These are phyloP conservation scores for Celoporthe dispersa DNA, from an alignment of 2,329 filamentous ascomycete genomes.

Conservation along the genomic window DNA sequence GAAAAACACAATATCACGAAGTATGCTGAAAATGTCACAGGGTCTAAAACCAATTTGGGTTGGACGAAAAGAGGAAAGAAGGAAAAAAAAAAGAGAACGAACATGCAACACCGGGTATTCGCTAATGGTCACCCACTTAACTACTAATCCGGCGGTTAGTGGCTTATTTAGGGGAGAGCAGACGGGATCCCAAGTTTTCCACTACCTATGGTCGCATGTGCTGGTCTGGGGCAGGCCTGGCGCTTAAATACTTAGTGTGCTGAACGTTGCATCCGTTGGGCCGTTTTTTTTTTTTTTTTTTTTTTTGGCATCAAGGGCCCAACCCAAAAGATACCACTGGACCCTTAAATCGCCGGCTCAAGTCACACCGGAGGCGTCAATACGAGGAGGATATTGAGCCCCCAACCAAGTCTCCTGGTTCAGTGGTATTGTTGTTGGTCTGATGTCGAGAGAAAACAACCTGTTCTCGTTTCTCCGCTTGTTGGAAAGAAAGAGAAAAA, in stretches of 20 bases:
- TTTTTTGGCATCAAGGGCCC: too few species aligned
- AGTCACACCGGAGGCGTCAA: background rate
- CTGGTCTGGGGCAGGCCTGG: background rate
- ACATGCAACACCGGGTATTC: conserved; percentile 17
- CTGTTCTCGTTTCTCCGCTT: background rate
- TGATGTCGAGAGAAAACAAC: background rate
- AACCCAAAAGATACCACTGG: background rate
- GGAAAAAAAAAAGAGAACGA: background rate
- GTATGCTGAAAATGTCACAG: background rate
- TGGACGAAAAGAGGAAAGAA: too few species aligned
- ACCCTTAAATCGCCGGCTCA: background rate
- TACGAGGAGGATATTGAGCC: background rate
- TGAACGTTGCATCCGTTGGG: background rate
- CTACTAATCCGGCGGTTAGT: conserved; percentile 16
- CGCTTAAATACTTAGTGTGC: background rate
- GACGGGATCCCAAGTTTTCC: conserved; percentile 13
- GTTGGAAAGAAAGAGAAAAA: too few species aligned
- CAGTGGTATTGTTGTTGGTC: background rate
- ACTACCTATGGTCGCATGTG: conserved; percentile 13
- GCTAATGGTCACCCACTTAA: conserved; percentile 20
- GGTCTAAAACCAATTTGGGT: background rate
- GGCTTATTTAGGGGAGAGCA: conserved; percentile 15
- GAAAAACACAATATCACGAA: background rate
- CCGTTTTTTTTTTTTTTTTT: background rate
- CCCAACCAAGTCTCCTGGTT: background rate